Evolutionary conservation across 106 monocot genomes (phyloP).

Genomic region (Acorus gramineus): DNA sequence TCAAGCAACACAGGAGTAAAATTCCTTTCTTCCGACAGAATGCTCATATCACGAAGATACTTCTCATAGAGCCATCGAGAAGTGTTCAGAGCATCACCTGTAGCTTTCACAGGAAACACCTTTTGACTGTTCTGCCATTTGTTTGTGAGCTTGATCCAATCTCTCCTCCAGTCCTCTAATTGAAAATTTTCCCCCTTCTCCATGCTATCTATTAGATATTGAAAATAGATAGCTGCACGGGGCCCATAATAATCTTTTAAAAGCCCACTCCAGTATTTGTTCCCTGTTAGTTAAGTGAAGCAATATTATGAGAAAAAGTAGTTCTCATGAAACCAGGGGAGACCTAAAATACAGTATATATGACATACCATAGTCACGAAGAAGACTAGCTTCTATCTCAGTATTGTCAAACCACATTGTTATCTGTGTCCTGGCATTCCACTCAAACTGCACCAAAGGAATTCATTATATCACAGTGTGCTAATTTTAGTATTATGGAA

Average conservation of each 20-base stretch:
- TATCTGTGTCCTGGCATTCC: slow-evolving; percentile 65
- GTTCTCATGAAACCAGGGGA: neutral
- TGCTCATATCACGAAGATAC: slow-evolving; percentile 14
- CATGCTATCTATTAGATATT: slow-evolving; percentile 36
- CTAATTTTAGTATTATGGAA: too few species aligned
- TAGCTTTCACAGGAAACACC: slow-evolving; percentile 15
- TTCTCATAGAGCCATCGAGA: slow-evolving; percentile 36
- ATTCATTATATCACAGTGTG: neutral
- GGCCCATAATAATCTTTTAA: slow-evolving; percentile 41
- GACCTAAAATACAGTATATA: neutral
- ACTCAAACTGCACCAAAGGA: slow-evolving; percentile 40
- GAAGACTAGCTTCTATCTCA: slow-evolving; percentile 39
- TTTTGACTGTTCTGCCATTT: slow-evolving; percentile 51
- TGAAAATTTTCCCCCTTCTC: slow-evolving; percentile 20
- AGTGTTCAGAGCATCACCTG: slow-evolving; percentile 34
- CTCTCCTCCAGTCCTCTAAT: slow-evolving; percentile 47
- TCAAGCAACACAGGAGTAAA: too few species aligned
- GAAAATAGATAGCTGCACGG: slow-evolving; percentile 43
- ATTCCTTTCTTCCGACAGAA: too few species aligned
- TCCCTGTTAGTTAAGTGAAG: slow-evolving; percentile 20
- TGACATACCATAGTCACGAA: slow-evolving; percentile 44
- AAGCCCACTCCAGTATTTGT: slow-evolving; percentile 65
- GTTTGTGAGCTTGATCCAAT: slow-evolving; percentile 54
- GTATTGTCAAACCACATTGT: slow-evolving; percentile 74
- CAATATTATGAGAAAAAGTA: neutral